Evolutionary conservation across 257 asterid genomes (phyloP).

Genomic region (Linaria vulgaris): DNA sequence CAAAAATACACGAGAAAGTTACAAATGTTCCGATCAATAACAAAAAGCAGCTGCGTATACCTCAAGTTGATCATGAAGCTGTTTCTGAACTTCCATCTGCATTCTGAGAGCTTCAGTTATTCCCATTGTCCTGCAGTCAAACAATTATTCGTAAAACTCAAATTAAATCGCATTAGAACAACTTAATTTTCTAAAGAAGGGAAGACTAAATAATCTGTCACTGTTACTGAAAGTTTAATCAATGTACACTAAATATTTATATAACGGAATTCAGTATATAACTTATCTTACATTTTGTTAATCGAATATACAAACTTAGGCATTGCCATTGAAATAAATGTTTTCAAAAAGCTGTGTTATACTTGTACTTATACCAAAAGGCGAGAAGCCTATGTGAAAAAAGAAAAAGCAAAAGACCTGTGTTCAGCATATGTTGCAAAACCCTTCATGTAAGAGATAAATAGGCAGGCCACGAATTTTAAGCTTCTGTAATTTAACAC

Average conservation of each 20-base stretch:
- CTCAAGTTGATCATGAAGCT: slow-evolving; percentile 93
- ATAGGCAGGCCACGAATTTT: too few relatives aligned
- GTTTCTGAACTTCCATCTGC: slow-evolving; percentile 93
- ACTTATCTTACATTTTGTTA: too few relatives aligned
- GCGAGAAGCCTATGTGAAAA: too few relatives aligned
- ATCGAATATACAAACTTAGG: too few relatives aligned
- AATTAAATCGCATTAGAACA: slow-evolving; percentile 5
- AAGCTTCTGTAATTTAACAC: too few relatives aligned
- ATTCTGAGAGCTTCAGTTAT: slow-evolving; percentile 79
- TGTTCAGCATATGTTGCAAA: too few relatives aligned
- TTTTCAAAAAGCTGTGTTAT: too few relatives aligned
- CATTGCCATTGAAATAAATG: too few relatives aligned
- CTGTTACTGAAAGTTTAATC: background rate
- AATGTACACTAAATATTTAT: background rate
- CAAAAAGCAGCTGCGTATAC: slow-evolving; percentile 34
- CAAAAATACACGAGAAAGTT: background rate
- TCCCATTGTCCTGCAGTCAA: slow-evolving; percentile 61
- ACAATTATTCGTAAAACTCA: slow-evolving; percentile 8
- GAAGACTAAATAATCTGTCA: background rate
- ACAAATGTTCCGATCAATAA: background rate
- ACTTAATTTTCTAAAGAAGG: background rate
- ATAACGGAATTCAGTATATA: too few relatives aligned
- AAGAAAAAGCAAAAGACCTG: too few relatives aligned
- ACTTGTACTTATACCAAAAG: too few relatives aligned
- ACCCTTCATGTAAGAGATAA: too few relatives aligned